Evolutionary conservation across 768 basidiomycete genomes (phyloP), one percentile per base, ranked within the genome.

Genomic region (Pleurotus djamor): DNA sequence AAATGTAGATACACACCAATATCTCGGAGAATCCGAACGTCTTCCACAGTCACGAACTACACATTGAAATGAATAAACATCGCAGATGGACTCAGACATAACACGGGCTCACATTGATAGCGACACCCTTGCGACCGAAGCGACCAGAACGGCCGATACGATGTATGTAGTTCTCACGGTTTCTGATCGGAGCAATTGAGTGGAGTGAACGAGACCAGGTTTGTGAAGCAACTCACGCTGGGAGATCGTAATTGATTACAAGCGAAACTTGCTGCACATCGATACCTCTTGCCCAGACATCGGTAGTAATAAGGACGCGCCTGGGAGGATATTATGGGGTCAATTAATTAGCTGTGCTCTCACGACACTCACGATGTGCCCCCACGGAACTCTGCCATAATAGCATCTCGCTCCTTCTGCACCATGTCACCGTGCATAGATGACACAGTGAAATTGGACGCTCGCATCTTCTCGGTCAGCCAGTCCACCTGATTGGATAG

Each of bases 161-260:
- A 80, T 99, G 97, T 66, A 99, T 98, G 79, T 99, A 99, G 75
- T 99, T 98, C 84, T 98, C 96, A 82, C 92, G 92, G 72, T 94
- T 94, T 64, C 89, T 94, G 41, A 58, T 10, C 35, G 21, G 21
- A 57, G 50, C 52, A n/a, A 48, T 12, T 10, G n/a, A 17, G 16
- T 9, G 41, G 56, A 52, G 66, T 52, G 36, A 59, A 51, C 43
- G 48, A 62, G 60, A 57, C 45, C 43, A 48, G 12, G 28, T 21
- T 47, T 36, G 51, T 36, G 50, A 62, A 57, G 63, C 49, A 51
- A 79, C 86, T 66, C 81, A 94, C 89, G 92, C 89, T 58, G 93
- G 96, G 56, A 98, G 83, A 72, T 98, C 95, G 71, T 96, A 96
- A 76, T 96, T 97, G 70, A 97, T 96, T 68, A 97, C 96, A 59